phyloP scores from a whole-genome alignment of 2,329 filamentous ascomycete genomes.

The Aurifilum marmelostoma region DNA sequence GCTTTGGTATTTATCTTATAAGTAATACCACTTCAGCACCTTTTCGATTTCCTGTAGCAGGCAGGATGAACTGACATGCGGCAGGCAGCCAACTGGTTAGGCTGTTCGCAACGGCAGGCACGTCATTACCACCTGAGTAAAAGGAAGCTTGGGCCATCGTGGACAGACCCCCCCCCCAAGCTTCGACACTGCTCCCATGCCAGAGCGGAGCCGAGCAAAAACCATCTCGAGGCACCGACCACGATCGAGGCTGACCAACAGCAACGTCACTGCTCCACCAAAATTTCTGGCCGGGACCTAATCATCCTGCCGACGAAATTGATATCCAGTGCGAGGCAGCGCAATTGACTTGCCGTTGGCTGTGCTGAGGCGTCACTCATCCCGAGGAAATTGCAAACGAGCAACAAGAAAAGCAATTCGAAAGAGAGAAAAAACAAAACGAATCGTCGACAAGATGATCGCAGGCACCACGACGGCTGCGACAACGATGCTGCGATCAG shows the following conservation, averaged over 20 bases:
- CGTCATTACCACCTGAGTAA: constrained; percentile 2
- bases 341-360: not conserved
- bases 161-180: constrained; percentile 9
- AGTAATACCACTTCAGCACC: not conserved
- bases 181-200: constrained; percentile 3
- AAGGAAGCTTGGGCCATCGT: constrained; percentile 10
- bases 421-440: not conserved
- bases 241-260: not conserved
- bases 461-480: constrained; percentile 19
- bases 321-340: not conserved
- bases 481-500: constrained; percentile 38
- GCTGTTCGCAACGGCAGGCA: constrained; percentile 11
- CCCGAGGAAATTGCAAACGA: not conserved
- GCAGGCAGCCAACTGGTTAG: not conserved
- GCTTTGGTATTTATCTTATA: not conserved
- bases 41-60: not conserved
- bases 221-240: not conserved
- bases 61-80: not conserved
- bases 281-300: constrained; percentile 18
- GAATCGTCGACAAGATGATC: not conserved
- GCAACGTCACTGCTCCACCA: constrained; percentile 28
- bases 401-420: not conserved
- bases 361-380: not conserved
- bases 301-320: not conserved
- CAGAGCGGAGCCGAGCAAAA: constrained; percentile 14